Evolutionary conservation across 78 protist species (phyloP), one percentile per base, ranked within the genome.

Genomic region (Cavenderia fasciculata): DNA sequence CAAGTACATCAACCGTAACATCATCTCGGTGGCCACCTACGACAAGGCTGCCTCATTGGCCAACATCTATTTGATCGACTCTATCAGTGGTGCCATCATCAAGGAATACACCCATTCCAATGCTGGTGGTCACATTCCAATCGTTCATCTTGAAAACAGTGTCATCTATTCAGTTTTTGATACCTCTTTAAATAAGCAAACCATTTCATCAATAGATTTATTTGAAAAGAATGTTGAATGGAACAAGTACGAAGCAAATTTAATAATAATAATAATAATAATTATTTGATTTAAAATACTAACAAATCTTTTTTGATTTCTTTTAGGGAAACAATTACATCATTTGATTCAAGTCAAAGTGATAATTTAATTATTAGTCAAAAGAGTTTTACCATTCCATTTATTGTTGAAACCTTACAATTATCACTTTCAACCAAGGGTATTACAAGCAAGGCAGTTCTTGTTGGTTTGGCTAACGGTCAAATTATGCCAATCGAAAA

Each of bases 401-500:
- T 29, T 11, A 47, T 27, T 2, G 66, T 79, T 27, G 38, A 66
- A 52, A 79, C 88, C n/a, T 21, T 79, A 0, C 52, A 66, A 25
- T 23, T 57, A 7, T 40, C 88, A 16, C 43, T 79, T n/a, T 63
- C 88, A 12, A 38, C 51, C 0, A 79, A 66, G 36, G 88, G 88
- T 52, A 79, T 79, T 25, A 79, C 88, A 0, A 47, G 77, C 11
- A 79, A 79, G 10, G 34, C 29, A 52, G 41, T 79, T 34, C 34
- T 79, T 1, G 59, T 66, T 4, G 88, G 88, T 25, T 11, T 40
- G 1, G 33, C 5, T 16, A 34, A 40, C 33, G 88, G 88, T 29
- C 88, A 79, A 44, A 66, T 79, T 4, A 40, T 79, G 23, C 88
- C 88, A 36, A 47, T 79, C n/a, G 88, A 79, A 16, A 79, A 79